These are phyloP conservation scores for Amesomyces nigricolor DNA, from an alignment of 2,329 filamentous ascomycete species.

Conservation along the genomic window DNA sequence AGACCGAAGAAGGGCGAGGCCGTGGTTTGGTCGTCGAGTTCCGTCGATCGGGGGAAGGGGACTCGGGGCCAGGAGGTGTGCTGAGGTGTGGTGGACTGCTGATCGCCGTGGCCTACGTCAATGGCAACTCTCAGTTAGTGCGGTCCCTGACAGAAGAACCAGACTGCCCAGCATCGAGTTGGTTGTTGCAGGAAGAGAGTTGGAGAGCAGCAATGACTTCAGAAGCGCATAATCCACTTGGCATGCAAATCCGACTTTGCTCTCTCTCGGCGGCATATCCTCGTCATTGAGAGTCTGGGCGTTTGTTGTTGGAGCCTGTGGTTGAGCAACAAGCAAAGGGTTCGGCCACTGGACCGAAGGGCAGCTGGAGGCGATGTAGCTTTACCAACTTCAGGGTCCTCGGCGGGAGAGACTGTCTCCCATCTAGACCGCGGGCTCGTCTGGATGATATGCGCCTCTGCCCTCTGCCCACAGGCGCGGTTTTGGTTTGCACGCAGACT, in stretches of 20 bases:
- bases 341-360: neutral
- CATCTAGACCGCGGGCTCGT: neutral
- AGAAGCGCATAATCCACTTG: neutral
- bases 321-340: neutral
- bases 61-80: neutral
- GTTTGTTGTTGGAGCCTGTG: neutral
- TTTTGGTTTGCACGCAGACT: neutral
- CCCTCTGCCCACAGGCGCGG: neutral
- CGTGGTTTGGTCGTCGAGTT: neutral
- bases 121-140: slow-evolving; percentile 1
- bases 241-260: neutral
- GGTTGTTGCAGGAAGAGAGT: neutral
- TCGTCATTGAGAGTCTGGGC: slow-evolving; percentile 2
- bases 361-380: neutral
- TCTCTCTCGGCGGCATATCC: slow-evolving; percentile 6
- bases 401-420: neutral
- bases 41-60: neutral
- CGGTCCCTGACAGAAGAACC: neutral
- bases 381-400: neutral
- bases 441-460: neutral
- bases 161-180: neutral
- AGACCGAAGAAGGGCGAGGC: neutral
- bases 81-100: neutral
- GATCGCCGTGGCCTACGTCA: slow-evolving; percentile 11
- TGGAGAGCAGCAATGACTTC: neutral